A percentile compares a stretch with the other conserved stretches of the same genome.
These are phyloP conservation scores for Petasospora rhodanensis DNA, from an alignment of 1,139 yeast species.

Conservation along the genomic window DNA sequence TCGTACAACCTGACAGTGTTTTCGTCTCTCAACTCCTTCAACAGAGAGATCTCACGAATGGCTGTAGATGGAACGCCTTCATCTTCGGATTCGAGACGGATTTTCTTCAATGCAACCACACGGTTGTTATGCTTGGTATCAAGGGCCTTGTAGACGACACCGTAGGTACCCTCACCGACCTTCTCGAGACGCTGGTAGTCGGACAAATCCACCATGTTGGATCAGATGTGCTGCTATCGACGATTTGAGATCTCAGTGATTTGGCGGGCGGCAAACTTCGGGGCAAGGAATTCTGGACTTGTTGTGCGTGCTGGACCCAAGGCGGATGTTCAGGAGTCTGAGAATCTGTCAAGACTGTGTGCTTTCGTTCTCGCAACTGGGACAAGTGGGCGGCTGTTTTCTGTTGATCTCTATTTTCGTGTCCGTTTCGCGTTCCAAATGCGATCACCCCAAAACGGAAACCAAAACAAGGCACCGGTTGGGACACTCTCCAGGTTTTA, in stretches of 20 bases:
- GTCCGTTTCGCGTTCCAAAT: no score
- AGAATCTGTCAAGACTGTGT: no score
- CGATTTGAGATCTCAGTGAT: not conserved
- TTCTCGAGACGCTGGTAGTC: conserved; percentile 93
- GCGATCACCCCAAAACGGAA: no score
- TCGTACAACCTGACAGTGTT: conserved; percentile 89
- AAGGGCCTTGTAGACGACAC: conserved; percentile 94
- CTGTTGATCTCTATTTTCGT: no score
- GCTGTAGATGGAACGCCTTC: conserved; percentile 99
- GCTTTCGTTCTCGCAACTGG: no score
- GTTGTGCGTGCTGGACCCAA: no score
- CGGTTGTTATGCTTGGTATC: conserved; percentile 87
- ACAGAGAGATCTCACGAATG: conserved; percentile 87
- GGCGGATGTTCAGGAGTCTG: no score
- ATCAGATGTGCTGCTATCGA: not conserved
- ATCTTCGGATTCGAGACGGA: conserved; percentile 93
- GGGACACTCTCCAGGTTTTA: no score
- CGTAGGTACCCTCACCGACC: conserved; percentile 98
- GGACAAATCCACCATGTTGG: conserved; percentile 72
- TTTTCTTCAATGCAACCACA: conserved; percentile 90
- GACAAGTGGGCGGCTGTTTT: no score
- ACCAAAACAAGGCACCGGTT: no score
- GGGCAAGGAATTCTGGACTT: no score
- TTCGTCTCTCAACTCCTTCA: conserved; percentile 89
- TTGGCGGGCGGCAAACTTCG: no score